Base-by-base conservation (phyloP, 176 grass and related monocot species). In the Triticum dicoccoides region DNA sequence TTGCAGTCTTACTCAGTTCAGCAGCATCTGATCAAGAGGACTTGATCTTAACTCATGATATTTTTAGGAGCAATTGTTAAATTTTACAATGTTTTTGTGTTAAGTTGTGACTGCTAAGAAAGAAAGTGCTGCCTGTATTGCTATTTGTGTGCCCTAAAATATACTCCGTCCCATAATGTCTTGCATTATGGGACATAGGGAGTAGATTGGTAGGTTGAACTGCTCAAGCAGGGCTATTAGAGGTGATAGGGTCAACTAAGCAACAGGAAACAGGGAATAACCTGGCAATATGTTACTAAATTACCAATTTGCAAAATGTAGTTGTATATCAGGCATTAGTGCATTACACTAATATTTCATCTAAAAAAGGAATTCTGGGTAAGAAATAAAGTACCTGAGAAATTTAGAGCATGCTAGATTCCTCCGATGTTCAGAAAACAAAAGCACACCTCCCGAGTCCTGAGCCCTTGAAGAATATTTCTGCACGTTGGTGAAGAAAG, bases 381-480 rank as follows among this genome's bases (percentile, higher is more conserved):
- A 78, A 65, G 52, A 61, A 73, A 86, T 38, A 73, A 49, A 54
- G 44, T 8, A 82, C 77, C 78, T 62, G 83, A 2, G 13, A 76
- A 80, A 20, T 81, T 76, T 65, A 82, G 74, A 34, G 35, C 54
- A 39, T 72, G 63, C 56, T 44, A 65, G 67, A 82, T 49, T 86
- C 77, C 64, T 86, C 61, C 23, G 27, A 67, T 61, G 54, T 29
- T 8, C 17, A 29, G 58, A 74, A 65, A 89, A 80, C 76, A 71
- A 80, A 30, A 73, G 1, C 41, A 78, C 21, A 65, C 20, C 6
- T 33, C 39, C 42, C 3, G 42, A 44, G 42, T 33, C 39, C 42
- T 11, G 42, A 44, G 42, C 47, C 49, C 73, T 25, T 34, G 65
- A 59, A 76, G 7, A 74, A 83, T 24, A 63, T 65, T 71, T 54